Evolutionary conservation across 805 yeast genomes (phyloP).

Genomic region (Spathaspora gorwiae): DNA sequence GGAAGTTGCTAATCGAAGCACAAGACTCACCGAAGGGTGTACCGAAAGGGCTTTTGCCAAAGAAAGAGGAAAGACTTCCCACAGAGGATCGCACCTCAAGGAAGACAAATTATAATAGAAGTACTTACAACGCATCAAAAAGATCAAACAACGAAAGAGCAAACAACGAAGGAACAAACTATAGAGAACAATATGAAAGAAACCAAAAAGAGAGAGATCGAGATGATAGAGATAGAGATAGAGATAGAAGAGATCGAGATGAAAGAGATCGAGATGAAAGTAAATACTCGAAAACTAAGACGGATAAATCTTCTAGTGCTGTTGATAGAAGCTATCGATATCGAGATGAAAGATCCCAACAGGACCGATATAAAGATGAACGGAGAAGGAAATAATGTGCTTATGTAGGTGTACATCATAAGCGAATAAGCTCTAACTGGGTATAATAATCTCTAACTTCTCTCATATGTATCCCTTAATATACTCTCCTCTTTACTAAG

Average conservation of each 20-base stretch:
- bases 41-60: conserved; percentile 20
- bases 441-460: no score
- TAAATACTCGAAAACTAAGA: background rate
- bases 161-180: background rate
- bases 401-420: no score
- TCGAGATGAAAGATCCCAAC: conserved; percentile 1
- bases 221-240: background rate
- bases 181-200: background rate
- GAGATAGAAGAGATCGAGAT: conserved; percentile 1
- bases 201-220: background rate
- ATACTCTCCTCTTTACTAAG: no score
- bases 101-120: conserved; percentile 27
- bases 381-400: background rate
- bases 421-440: no score
- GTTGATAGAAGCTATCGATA: conserved; percentile 3
- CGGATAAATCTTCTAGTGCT: background rate
- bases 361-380: conserved; percentile 1
- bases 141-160: background rate
- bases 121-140: conserved; percentile 3
- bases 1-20: conserved; percentile 43
- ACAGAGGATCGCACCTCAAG: background rate
- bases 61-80: background rate
- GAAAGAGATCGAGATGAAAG: conserved; percentile 8
- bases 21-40: conserved; percentile 44
- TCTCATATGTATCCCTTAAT: no score